phyloP scores from a whole-genome alignment of 2,329 filamentous ascomycete species.

The Pseudogymnoascus sp. region DNA sequence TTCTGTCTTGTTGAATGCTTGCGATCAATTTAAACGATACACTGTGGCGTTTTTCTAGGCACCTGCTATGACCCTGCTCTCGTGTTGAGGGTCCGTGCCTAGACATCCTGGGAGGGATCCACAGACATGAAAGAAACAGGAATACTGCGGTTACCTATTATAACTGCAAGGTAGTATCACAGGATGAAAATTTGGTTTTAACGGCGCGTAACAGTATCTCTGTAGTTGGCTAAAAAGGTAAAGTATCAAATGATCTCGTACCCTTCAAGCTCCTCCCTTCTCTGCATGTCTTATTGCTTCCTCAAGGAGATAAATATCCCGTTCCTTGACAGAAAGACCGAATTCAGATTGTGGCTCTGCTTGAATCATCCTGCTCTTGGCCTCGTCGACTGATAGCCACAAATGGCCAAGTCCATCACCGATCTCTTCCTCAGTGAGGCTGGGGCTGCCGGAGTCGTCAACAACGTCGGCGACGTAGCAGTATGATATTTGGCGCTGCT shows the following conservation, averaged over 20 bases:
- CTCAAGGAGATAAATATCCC: neutral
- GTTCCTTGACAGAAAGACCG: conserved; percentile 2
- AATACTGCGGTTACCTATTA: neutral
- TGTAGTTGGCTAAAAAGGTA: neutral
- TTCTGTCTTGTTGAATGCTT: neutral
- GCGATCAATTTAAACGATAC: neutral
- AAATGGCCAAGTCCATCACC: neutral
- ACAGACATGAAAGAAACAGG: neutral
- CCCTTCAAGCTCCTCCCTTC: neutral
- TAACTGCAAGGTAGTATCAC: neutral
- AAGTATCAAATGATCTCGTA: neutral
- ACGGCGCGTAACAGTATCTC: neutral
- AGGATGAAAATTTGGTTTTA: neutral
- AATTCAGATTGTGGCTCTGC: neutral
- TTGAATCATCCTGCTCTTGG: neutral
- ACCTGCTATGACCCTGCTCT: neutral
- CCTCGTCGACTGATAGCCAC: neutral
- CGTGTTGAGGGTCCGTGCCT: neutral
- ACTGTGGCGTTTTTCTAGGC: neutral
- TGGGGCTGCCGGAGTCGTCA: neutral
- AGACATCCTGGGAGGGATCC: neutral
- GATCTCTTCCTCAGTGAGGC: neutral
- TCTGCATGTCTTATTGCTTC: neutral
- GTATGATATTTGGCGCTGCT: neutral
- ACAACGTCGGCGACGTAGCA: neutral